Evolutionary conservation across 768 basidiomycete species (phyloP).

Genomic region (Gloeostereum incarnatum): DNA sequence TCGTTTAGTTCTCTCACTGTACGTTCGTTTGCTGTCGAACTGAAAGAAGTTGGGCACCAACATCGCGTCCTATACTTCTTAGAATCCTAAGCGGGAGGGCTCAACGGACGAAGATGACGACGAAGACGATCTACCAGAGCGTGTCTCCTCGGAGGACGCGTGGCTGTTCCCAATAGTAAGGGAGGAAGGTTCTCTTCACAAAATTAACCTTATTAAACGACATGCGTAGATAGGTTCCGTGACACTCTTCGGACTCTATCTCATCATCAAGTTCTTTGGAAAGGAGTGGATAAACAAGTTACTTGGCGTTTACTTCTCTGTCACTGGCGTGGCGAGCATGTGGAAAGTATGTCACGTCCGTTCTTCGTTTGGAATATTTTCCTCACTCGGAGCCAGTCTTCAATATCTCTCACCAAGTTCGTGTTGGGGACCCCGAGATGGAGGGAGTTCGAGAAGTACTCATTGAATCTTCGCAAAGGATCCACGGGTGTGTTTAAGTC

Average conservation of each 20-base stretch:
- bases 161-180: constrained; percentile 70
- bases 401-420: constrained; percentile 39
- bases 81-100: constrained; percentile 11
- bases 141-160: constrained; percentile 59
- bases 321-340: constrained; percentile 56
- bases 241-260: constrained; percentile 59
- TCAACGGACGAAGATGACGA: constrained; percentile 36
- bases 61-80: constrained; percentile 7
- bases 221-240: constrained; percentile 53
- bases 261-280: constrained; percentile 66
- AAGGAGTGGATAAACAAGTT: constrained; percentile 79
- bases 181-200: constrained; percentile 16
- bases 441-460: constrained; percentile 44
- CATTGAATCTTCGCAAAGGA: constrained; percentile 35
- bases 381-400: constrained; percentile 28
- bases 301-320: constrained; percentile 65
- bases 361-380: constrained; percentile 6
- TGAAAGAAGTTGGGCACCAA: constrained; percentile 1
- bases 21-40: constrained; percentile 15
- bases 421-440: constrained; percentile 42
- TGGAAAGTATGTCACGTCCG: constrained; percentile 45
- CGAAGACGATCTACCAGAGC: constrained; percentile 48
- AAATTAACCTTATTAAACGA: neutral
- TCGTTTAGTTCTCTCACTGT: constrained; percentile 63
- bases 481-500: constrained; percentile 26